Evolutionary conservation across 192 early-diverging fungal species (phyloP), one percentile per base, ranked within the genome.

Genomic region (Chytriomyces sp.): DNA sequence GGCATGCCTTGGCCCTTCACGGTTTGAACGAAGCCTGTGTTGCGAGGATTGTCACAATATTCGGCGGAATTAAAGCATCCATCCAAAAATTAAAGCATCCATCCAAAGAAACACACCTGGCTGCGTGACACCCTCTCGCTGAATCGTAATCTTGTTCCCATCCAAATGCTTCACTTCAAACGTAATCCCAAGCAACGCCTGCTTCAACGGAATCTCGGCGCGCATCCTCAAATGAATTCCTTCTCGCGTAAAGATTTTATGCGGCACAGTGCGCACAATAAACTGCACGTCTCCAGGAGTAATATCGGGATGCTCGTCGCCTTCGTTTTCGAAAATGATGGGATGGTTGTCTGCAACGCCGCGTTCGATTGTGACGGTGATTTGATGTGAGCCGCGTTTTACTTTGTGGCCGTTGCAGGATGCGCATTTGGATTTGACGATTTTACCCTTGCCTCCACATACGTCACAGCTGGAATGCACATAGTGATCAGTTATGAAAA

Each of bases 1-100:
- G 98, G 97, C 96, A 99, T 98, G n/a, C 95, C 96, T 79, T 94
- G 86, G 13, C 91, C 93, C 47, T 85, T 77, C 46, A 99, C 82
- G 57, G 77, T 84, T 79, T 98, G 91, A 0, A 98, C 91, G 81
- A 89, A 93, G 8, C 93, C 95, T 75, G 85, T 84, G 3, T 13
- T 80, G 7, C 63, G 7, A 44, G 11, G 60, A 45, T 69, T 45
- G 0, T 35, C 35, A 35, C 3, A 35, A 35, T 4, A 35, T 2
- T 35, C 35, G 35, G 4, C 0, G 35, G 4, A 43, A 20, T 46
- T 3, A 69, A 7, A 69, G 16, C 35, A 48, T 6, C 13, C 28
- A 80, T 67, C 26, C 5, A 72, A 20, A 13, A 23, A 16, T 1
- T 1, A 35, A 35, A 35, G 35, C 35, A 35, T 35, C n/a, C n/a